Percentiles rank a stretch among this genome's conserved stretches.
Evolutionary conservation across 1,284 basidiomycete genomes (phyloP).

Genomic region (Microbotryum lychnidis-dioicae): DNA sequence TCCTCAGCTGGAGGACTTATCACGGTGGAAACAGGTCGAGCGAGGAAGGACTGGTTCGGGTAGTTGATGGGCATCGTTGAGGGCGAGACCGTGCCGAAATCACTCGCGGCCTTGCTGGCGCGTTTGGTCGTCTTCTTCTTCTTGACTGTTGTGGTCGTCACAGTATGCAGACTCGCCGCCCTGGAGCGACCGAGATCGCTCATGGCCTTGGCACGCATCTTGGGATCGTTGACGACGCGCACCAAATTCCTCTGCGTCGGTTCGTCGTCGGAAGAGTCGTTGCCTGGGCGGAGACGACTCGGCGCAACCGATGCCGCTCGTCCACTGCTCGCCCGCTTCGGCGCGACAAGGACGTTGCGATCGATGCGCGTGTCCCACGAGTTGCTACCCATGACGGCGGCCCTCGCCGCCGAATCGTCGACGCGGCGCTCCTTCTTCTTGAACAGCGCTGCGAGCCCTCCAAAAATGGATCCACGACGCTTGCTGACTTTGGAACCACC

Average conservation of each 20-base stretch:
- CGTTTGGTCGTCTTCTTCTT: conserved; percentile 9
- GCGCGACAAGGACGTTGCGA: not conserved
- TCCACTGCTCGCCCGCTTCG: not conserved
- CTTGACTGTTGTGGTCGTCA: not conserved
- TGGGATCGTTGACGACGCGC: conserved; percentile 31
- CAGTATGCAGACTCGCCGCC: not conserved
- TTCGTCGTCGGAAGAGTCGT: conserved; percentile 26
- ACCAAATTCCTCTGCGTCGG: conserved; percentile 21
- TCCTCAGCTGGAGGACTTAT: not conserved
- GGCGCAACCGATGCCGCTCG: not conserved
- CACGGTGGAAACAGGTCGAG: not conserved
- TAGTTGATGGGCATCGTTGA: conserved; percentile 2
- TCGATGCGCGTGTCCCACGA: not conserved
- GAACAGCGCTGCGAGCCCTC: conserved; percentile 30
- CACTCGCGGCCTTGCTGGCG: conserved; percentile 23
- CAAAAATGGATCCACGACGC: conserved; percentile 28
- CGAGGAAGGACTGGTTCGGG: conserved; percentile 1
- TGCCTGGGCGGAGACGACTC: not conserved
- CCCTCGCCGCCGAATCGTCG: conserved; percentile 9
- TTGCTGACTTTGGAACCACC: conserved; percentile 10
- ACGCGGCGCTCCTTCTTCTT: conserved; percentile 20
- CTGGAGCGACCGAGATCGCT: conserved; percentile 21
- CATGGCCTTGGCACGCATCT: conserved; percentile 19
- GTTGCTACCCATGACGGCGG: too few relatives aligned
- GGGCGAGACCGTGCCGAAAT: conserved; percentile 11